Evolutionary conservation across 2,329 filamentous ascomycete species (phyloP).

Genomic region (Fusarium austroafricanum): DNA sequence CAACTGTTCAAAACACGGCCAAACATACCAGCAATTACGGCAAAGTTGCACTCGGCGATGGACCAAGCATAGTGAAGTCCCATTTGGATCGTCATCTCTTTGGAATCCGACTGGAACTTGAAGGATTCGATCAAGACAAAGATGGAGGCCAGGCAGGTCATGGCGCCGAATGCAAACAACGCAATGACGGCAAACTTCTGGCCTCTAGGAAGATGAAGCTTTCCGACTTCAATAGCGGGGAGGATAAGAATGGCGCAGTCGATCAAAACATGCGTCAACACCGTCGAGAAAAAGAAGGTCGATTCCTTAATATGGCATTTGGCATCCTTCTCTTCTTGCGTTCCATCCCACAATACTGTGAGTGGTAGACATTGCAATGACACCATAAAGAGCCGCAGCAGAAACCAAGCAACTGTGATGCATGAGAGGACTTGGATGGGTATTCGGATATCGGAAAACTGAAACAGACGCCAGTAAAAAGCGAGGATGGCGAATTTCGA

Average conservation of each 20-base stretch:
- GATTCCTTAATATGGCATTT: constrained; percentile 48
- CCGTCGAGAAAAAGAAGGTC: constrained; percentile 50
- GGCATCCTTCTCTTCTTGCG: constrained; percentile 34
- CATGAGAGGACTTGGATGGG: constrained; percentile 46
- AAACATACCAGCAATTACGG: constrained; percentile 44
- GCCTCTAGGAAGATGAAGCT: constrained; percentile 44
- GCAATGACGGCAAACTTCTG: constrained; percentile 48
- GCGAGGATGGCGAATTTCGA: constrained; percentile 47
- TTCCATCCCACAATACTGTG: constrained; percentile 49
- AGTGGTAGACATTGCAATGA: constrained; percentile 51
- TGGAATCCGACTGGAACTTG: constrained; percentile 36
- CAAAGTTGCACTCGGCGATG: constrained; percentile 47
- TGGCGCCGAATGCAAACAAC: constrained; percentile 47
- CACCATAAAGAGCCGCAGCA: constrained; percentile 47
- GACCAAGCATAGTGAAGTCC: constrained; percentile 46
- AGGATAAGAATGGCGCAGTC: constrained; percentile 50
- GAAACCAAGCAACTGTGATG: constrained; percentile 44
- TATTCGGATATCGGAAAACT: constrained; percentile 44
- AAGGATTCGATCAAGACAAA: constrained; percentile 44
- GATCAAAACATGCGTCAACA: constrained; percentile 48
- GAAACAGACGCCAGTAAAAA: constrained; percentile 49
- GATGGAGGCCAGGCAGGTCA: constrained; percentile 46
- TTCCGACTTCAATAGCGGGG: constrained; percentile 48
- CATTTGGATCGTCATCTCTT: constrained; percentile 45
- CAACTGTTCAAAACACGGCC: accelerated